These are phyloP conservation scores for Nicotiana undulata DNA, from an alignment of 257 asterid genomes.

Conservation along the genomic window DNA sequence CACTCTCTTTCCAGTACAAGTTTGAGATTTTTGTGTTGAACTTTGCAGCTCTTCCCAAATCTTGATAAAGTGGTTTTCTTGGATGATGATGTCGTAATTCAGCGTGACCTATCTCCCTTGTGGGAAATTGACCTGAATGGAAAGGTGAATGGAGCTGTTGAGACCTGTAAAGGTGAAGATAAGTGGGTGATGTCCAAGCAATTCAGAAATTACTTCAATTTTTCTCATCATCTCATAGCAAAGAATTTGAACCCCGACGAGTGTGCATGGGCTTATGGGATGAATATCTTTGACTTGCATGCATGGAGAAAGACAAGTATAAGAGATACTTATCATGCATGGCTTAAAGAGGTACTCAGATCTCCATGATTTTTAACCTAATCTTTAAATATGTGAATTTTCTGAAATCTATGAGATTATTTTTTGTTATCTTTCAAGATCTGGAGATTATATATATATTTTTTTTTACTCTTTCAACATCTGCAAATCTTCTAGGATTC, in stretches of 20 bases:
- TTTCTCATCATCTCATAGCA: conserved; percentile 28
- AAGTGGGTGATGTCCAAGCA: conserved; percentile 23
- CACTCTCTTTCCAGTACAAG: neutral
- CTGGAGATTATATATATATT: neutral
- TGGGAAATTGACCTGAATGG: conserved; percentile 28
- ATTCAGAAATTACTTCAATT: conserved; percentile 26
- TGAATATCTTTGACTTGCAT: conserved; percentile 28
- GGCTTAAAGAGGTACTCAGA: conserved; percentile 25
- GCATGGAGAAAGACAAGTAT: conserved; percentile 23
- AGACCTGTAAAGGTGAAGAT: conserved; percentile 30
- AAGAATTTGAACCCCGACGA: conserved; percentile 19
- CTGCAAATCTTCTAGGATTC: neutral
- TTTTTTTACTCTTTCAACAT: neutral
- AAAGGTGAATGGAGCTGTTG: conserved; percentile 31
- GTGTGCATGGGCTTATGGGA: conserved; percentile 35
- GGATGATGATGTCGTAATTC: conserved; percentile 90
- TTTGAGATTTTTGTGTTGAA: neutral
- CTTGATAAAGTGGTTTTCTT: conserved; percentile 93
- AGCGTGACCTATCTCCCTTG: conserved; percentile 24
- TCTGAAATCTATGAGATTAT: neutral
- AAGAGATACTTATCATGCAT: conserved; percentile 23
- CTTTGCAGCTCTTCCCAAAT: conserved; percentile 86
- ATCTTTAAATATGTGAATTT: neutral
- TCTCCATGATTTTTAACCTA: neutral
- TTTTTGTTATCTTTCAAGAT: neutral